Evolutionary conservation across 108 stramenopile genomes (phyloP), one percentile per base, ranked within the genome.

Genomic region (Cyclostephanos tholiformis): DNA sequence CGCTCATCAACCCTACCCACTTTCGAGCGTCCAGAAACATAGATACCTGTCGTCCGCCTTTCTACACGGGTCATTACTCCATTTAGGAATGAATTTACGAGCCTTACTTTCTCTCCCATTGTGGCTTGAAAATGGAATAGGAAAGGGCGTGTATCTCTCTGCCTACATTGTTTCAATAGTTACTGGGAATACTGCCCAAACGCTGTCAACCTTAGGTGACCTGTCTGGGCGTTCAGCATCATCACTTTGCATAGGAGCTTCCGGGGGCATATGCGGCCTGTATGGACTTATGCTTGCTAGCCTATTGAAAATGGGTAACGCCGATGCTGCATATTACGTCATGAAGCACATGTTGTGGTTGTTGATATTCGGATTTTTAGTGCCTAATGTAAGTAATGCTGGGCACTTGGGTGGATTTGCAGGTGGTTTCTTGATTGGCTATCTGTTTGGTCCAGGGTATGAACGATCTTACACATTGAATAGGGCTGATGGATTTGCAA

Each of bases 41-140:
- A 72, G 93, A 64, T 90, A 85, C 72, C 19, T 94, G 6, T 89
- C 91, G 10, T 81, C 89, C 0, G 93, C 89, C 32, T 89, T 94
- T 56, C 58, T 94, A 12, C 93, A 94, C 75, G 82, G 86, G 11
- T 70, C 75, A 11, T 73, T 90, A 17, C 50, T 90, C 30, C 93
- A 94, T 84, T 59, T 94, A 12, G 17, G 75, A 4, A 62, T 86
- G 71, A 88, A 94, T 61, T 36, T 94, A 60, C 44, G 81, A 43
- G 83, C 82, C 1, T 55, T 90, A 55, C 38, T 79, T 13, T 63
- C 71, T 9, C 75, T 89, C 41, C 89, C 93, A 22, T 35, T 57
- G 0, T 94, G 93, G 93, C 67, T 94, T 48, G 89, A 89, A 48
- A 66, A 80, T 72, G 74, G 78, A 14, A 65, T 79, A 23, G 83